phyloP scores from a whole-genome alignment of 2,329 filamentous ascomycete species.

The Colletotrichum sidae region DNA sequence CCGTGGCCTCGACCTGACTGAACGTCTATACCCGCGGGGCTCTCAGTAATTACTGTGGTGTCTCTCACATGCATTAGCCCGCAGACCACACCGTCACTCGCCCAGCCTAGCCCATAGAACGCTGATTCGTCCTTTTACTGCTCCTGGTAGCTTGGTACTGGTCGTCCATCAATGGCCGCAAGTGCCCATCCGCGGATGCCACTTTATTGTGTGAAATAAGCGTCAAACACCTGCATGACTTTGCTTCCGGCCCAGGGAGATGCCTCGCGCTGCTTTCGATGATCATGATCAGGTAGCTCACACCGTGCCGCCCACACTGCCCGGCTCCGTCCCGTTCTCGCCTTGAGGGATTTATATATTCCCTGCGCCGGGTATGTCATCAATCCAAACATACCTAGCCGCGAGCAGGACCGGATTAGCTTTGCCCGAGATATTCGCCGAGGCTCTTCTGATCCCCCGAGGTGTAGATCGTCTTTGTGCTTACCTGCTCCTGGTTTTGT shows the following conservation, averaged over 20 bases:
- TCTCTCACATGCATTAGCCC: slow-evolving; percentile 5
- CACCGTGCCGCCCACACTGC: slow-evolving; percentile 10
- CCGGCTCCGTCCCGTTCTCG: slow-evolving; percentile 13
- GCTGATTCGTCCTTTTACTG: not conserved
- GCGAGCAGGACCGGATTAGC: not conserved
- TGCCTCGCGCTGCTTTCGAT: not conserved
- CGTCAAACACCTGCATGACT: slow-evolving; percentile 21
- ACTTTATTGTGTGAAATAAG: slow-evolving; percentile 21
- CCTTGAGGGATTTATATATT: slow-evolving; percentile 46
- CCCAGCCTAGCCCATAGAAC: not conserved
- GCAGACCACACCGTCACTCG: not conserved
- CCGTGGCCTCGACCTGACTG: not conserved
- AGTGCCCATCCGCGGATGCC: not conserved
- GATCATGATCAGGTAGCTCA: slow-evolving; percentile 3
- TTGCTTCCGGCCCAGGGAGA: slow-evolving; percentile 8
- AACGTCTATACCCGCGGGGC: not conserved
- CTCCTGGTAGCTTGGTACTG: not conserved
- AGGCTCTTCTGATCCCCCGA: not conserved
- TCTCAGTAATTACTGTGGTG: not conserved
- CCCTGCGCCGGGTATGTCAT: slow-evolving; percentile 48
- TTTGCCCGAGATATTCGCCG: slow-evolving; percentile 4
- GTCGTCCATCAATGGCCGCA: not conserved
- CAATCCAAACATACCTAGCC: slow-evolving; percentile 41
- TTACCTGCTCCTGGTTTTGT: slow-evolving; percentile 43
- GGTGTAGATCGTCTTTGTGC: slow-evolving; percentile 15